Evolutionary conservation across 1,284 basidiomycete genomes (phyloP), one percentile per base, ranked within the genome.

Genomic region (Leccinum subrobustum): DNA sequence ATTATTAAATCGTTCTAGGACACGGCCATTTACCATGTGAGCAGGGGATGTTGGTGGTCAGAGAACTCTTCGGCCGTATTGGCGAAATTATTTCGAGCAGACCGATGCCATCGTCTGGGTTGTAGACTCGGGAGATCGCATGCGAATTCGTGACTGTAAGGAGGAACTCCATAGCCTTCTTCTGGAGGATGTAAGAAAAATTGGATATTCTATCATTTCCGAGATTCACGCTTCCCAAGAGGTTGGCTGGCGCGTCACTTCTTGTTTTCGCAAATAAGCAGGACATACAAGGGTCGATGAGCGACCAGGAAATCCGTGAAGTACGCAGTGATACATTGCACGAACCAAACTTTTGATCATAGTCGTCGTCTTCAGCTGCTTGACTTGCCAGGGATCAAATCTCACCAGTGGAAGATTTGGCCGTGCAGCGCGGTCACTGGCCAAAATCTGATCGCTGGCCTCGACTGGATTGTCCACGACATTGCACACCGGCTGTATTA

Each of bases 181-280:
- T 42, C 83, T 86, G 29, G 96, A 98, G 81, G 96, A 99, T 76
- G 96, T 98, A 74, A 73, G 90, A 64, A 60, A 31, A 48, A 62
- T 37, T 55, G 42, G 48, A 60, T 60, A 60, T 37, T 53, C 35
- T 8, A 47, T 31, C 58, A 52, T 61, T 60, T 60, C 62, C 58
- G 63, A 71, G 54, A 60, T 64, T 60, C 62, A 63, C 54, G 60
- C 29, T 59, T 29, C 48, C 65, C 70, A 20, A 98, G 93, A 84
- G 96, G 68, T 79, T 99, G 47, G 88, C 94, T 56, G 96, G 96
- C 18, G 96, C 96, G 50, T 96, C 95, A 16, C 83, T 99, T 55
- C 84, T 99, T 48, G 88, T 99, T 54, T 94, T 99, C 73, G 97
- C 97, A n/a, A 99, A 99, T 78, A 99, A 99, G 77, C 96, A 98